Evolutionary conservation across 2,329 filamentous ascomycete genomes (phyloP), one percentile per base, ranked within the genome.

Genomic region (Phaeoacremonium minimum): DNA sequence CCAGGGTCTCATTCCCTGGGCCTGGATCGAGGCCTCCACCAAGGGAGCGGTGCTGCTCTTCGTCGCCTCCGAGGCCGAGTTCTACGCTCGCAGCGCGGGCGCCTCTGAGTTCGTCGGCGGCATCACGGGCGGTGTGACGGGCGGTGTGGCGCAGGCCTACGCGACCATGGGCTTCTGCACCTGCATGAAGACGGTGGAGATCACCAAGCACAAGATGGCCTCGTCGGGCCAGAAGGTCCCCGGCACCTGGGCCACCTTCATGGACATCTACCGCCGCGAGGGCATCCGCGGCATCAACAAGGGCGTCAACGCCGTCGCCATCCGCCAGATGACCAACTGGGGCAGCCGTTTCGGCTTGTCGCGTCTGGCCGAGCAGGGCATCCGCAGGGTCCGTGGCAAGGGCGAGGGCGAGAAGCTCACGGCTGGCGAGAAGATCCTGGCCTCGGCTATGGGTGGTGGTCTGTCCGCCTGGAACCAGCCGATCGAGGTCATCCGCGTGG

Each of bases 141-240:
- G 93, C 61, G 93, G 93, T 76, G 82, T 98, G 41, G 93, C 91
- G 32, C 93, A 98, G 72, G 93, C 93, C 42, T 98, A 98, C 64
- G 93, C 93, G 49, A 98, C 93, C 63, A 98, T 98, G 91, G 93
- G 93, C 51, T 98, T 98, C 82, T 98, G 93, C 71, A 98, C 93
- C 44, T 98, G 93, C 80, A 98, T 98, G 93, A 98, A 98, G 83
- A 98, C 93, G 46, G 93, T 97, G 50, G 93, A 98, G 69, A 98
- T 98, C 69, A 98, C 93, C 59, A 94, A 96, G 72, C 85, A 93
- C 76, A 97, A 97, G 79, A 74, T 93, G 58, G 89, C 87, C 12
- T 83, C 87, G 20, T 50, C 80, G 30, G 93, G 93, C 52, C 80
- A 83, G 49, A 87, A 88, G 71, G 87, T 88, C 16, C 86, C 81